These are phyloP conservation scores for Colletotrichum chlorophyti DNA, from an alignment of 2,329 filamentous ascomycete genomes.

Conservation along the genomic window DNA sequence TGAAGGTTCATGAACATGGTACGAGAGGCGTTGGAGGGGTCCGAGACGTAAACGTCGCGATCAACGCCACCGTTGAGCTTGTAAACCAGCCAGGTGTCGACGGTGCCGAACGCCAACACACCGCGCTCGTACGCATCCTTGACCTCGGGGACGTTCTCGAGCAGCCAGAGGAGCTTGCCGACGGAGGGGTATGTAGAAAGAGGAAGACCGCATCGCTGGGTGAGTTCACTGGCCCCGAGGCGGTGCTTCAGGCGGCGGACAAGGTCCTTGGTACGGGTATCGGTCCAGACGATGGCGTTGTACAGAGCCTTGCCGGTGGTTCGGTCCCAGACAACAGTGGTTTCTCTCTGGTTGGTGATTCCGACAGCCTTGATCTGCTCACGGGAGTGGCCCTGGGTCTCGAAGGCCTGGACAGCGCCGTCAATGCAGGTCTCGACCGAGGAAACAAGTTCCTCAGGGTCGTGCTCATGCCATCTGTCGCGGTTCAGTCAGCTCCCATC, in stretches of 20 bases:
- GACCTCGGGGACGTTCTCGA: slow-evolving; percentile 71
- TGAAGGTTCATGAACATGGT: slow-evolving; percentile 90
- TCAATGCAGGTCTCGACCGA: slow-evolving; percentile 81
- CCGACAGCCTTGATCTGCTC: slow-evolving; percentile 77
- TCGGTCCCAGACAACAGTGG: slow-evolving; percentile 80
- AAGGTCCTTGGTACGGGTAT: slow-evolving; percentile 76
- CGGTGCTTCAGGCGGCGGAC: slow-evolving; percentile 75
- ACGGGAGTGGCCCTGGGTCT: slow-evolving; percentile 69
- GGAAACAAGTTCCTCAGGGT: slow-evolving; percentile 75
- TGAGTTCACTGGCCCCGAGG: slow-evolving; percentile 71
- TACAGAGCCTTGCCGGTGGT: slow-evolving; percentile 78
- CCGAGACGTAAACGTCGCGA: slow-evolving; percentile 74
- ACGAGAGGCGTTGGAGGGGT: slow-evolving; percentile 81
- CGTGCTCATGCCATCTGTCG: slow-evolving; percentile 83
- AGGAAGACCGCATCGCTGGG: slow-evolving; percentile 74
- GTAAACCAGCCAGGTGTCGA: slow-evolving; percentile 83
- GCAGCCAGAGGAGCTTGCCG: slow-evolving; percentile 79
- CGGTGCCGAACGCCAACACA: slow-evolving; percentile 77
- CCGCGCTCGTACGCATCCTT: slow-evolving; percentile 75
- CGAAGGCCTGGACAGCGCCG: slow-evolving; percentile 72
- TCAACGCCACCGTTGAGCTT: slow-evolving; percentile 76
- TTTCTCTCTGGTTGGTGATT: slow-evolving; percentile 86
- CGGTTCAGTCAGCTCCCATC: neutral
- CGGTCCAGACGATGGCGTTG: slow-evolving; percentile 86
- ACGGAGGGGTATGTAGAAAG: slow-evolving; percentile 84